Base-by-base conservation (phyloP, 2,329 filamentous ascomycete genomes). In the Rosellinia necatrix region DNA sequence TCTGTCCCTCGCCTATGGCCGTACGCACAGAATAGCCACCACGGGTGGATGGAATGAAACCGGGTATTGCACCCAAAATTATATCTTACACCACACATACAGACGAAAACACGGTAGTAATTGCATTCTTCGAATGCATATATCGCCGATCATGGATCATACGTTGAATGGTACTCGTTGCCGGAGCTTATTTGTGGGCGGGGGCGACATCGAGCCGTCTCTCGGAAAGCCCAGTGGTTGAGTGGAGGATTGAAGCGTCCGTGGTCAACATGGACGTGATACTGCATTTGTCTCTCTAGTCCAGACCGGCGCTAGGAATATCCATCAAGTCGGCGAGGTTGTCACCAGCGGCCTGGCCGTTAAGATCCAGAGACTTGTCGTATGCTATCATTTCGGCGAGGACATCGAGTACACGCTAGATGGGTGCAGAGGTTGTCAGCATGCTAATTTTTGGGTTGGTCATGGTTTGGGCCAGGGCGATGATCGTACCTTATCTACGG, bases 311-410 rank as follows among this genome's bases (percentile, higher is more conserved):
- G 64, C 71, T 77, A 59, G 80, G 79, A 49, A 81, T 76, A 55
- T 80, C 77, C 59, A 72, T 70, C 50, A 80, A 69, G 56, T 80
- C 78, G 58, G 72, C 70, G 53, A 80, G 70, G 72, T 78, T 77
- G 25, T 61, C 49, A 4, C 54, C 60, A 24, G 30, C 35, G 10
- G 49, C 3, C 37, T 56, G 47, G 49, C 41, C 10, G 51, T 56
- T 62, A 17, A 90, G 80, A 65, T 87, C 83, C 65, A 91, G 78
- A 62, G 79, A 85, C 61, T 88, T 84, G 77, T 97, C 94, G 74
- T 92, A 86, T 63, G 92, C 93, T 70, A 99, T 96, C 91, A 99
- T 97, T 78, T 97, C 91, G 64, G 94, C 94, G 61, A 99, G 86
- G 68, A 97, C 88, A 75, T 99, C 93, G 67, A 99, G 87, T 68